Evolutionary conservation across 768 basidiomycete genomes (phyloP).

Genomic region (Tubosaeta sp.): DNA sequence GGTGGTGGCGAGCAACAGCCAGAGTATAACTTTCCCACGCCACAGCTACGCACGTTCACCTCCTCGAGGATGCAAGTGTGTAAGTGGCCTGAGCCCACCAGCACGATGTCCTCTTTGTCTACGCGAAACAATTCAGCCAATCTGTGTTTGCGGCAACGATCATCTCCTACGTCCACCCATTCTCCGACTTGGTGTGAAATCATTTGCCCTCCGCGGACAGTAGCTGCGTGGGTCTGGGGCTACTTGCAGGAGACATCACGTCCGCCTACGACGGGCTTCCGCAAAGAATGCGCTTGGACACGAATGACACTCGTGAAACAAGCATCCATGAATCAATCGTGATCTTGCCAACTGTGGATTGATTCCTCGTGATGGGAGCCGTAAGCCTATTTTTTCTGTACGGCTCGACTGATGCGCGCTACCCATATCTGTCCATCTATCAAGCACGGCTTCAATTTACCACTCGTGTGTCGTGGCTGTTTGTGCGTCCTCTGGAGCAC

Average conservation of each 20-base stretch:
- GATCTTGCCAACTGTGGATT: conserved; percentile 10
- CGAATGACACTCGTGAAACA: conserved; percentile 21
- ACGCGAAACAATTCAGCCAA: conserved; percentile 4
- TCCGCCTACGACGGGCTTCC: conserved; percentile 24
- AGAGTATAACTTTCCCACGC: conserved; percentile 20
- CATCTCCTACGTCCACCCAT: not conserved
- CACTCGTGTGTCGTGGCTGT: conserved; percentile 8
- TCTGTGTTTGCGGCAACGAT: not conserved
- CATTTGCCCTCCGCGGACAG: conserved; percentile 24
- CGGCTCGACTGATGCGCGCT: conserved; percentile 10
- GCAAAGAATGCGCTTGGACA: conserved; percentile 12
- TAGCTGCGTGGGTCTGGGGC: conserved; percentile 13
- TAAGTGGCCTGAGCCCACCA: no score
- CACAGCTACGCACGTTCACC: conserved; percentile 11
- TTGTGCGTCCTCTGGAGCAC: not conserved
- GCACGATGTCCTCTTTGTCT: conserved; percentile 8
- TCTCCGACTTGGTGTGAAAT: conserved; percentile 8
- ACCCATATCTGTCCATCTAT: conserved; percentile 14
- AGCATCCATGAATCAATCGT: conserved; percentile 11
- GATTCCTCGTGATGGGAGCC: conserved; percentile 2
- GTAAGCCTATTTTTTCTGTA: conserved; percentile 10
- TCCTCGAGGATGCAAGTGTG: not conserved
- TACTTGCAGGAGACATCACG: conserved; percentile 16
- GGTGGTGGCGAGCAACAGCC: conserved; percentile 13
- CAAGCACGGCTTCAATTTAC: conserved; percentile 4